Evolutionary conservation across 257 asterid genomes (phyloP).

Genomic region (Verbascum thapsus): DNA sequence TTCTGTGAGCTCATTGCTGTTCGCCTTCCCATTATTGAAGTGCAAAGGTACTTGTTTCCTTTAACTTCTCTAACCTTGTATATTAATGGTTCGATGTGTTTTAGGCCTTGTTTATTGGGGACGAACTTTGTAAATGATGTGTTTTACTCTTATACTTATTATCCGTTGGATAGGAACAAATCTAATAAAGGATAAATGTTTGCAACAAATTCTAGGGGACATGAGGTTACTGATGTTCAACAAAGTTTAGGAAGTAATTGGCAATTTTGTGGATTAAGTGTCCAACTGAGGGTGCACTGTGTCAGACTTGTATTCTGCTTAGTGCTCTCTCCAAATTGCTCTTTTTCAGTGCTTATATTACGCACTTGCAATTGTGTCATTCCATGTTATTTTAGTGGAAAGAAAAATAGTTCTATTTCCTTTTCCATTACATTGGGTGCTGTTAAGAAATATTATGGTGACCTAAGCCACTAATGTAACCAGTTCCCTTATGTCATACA

Average conservation of each 20-base stretch:
- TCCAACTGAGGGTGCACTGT: not conserved
- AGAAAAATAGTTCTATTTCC: too few relatives aligned
- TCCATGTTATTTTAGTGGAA: not conserved
- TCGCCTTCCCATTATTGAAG: conserved; percentile 82
- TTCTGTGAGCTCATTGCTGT: conserved; percentile 79
- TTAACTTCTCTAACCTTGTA: not conserved
- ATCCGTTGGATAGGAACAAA: too few relatives aligned
- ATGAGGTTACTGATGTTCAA: not conserved
- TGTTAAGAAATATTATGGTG: too few relatives aligned
- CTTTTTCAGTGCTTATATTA: not conserved
- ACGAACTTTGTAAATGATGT: not conserved
- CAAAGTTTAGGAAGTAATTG: not conserved
- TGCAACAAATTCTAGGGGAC: not conserved
- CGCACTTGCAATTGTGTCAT: not conserved
- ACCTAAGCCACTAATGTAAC: too few relatives aligned
- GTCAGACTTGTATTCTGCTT: not conserved
- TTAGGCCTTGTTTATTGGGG: not conserved
- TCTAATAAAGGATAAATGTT: not conserved
- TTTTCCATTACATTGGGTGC: too few relatives aligned
- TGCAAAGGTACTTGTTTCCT: conserved; percentile 54
- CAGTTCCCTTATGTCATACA: too few relatives aligned
- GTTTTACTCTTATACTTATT: too few relatives aligned
- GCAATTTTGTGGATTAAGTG: not conserved
- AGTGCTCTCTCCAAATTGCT: conserved; percentile 14
- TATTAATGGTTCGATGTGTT: not conserved